A percentile compares a stretch with the other conserved stretches of the same genome.
Conservation (phyloP, 2,329 filamentous ascomycete genomes). For the Malbranchea cinnamomea region DNA sequence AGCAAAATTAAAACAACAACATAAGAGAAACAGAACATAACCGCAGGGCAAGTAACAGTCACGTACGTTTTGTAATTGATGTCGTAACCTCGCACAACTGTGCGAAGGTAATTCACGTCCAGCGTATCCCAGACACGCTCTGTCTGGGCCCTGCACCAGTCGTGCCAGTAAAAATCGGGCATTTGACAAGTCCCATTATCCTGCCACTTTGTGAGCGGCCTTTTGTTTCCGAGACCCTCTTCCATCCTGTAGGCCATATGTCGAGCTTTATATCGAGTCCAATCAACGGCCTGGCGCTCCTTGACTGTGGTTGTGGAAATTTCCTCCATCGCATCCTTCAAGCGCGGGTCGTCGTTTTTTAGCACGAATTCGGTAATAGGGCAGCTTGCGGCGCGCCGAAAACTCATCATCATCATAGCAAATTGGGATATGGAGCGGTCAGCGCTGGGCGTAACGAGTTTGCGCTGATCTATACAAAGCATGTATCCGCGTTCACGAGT, state of each 20-base stretch:
- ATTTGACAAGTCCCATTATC: slow-evolving; percentile 37
- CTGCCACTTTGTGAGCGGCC: slow-evolving; percentile 46
- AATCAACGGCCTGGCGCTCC: slow-evolving; percentile 16
- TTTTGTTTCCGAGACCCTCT: slow-evolving; percentile 36
- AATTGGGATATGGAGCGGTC: slow-evolving; percentile 26
- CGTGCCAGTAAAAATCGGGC: slow-evolving; percentile 41
- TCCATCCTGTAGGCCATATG: slow-evolving; percentile 42
- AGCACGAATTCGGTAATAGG: slow-evolving; percentile 49
- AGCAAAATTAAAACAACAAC: slow-evolving; percentile 3
- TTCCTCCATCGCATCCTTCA: slow-evolving; percentile 37
- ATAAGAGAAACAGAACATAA: not conserved
- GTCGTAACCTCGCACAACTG: slow-evolving; percentile 38
- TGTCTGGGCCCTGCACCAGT: slow-evolving; percentile 37
- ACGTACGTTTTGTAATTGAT: slow-evolving; percentile 40
- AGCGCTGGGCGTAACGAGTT: slow-evolving; percentile 11
- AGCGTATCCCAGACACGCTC: slow-evolving; percentile 51
- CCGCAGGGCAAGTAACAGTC: too few species aligned
- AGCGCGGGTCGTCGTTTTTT: slow-evolving; percentile 37
- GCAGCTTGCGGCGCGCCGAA: slow-evolving; percentile 45
- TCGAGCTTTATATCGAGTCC: slow-evolving; percentile 38
- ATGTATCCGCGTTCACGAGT: slow-evolving; percentile 48
- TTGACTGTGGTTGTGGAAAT: slow-evolving; percentile 20
- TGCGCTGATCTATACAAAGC: slow-evolving; percentile 35
- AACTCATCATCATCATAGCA: slow-evolving; percentile 28
- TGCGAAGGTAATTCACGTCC: slow-evolving; percentile 46